These are phyloP conservation scores for Trichoderma polysporum DNA, from an alignment of 2,329 filamentous ascomycete genomes.

Conservation along the genomic window DNA sequence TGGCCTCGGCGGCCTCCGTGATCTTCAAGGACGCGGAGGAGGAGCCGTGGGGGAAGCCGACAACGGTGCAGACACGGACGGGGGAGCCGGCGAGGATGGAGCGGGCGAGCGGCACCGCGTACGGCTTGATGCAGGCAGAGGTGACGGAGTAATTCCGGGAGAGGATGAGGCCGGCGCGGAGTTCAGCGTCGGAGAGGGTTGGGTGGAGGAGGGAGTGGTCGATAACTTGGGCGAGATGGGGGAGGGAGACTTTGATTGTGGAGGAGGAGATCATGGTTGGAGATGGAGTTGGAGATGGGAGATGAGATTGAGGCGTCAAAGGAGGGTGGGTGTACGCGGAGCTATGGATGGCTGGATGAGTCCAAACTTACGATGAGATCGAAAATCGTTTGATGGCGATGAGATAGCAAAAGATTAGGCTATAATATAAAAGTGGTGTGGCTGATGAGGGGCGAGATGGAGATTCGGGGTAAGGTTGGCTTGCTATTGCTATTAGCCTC, in stretches of 20 bases:
- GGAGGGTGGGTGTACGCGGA: not conserved
- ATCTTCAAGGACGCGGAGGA: conserved; percentile 55
- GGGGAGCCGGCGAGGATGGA: conserved; percentile 46
- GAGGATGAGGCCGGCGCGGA: conserved; percentile 49
- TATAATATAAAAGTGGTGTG: conserved; percentile 8
- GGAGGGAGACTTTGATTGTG: conserved; percentile 42
- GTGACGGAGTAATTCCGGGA: conserved; percentile 50
- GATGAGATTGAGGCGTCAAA: not conserved
- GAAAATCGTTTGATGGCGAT: too few relatives aligned
- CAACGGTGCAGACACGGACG: conserved; percentile 56
- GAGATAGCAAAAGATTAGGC: not conserved
- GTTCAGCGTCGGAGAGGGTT: conserved; percentile 57
- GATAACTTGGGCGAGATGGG: conserved; percentile 54
- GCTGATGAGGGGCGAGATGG: conserved; percentile 3
- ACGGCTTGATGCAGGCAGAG: conserved; percentile 60
- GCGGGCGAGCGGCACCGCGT: conserved; percentile 49
- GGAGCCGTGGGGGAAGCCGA: conserved; percentile 62
- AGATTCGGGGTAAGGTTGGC: not conserved
- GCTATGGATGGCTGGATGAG: not conserved
- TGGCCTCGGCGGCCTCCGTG: conserved; percentile 50
- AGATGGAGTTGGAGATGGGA: not conserved
- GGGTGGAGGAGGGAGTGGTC: conserved; percentile 63
- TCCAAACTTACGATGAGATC: not conserved
- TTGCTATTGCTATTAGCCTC: not conserved
- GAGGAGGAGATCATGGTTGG: not conserved